A percentile compares a stretch with the other conserved stretches of the same genome.
These are phyloP conservation scores for Paramecium primaurelia DNA, from an alignment of 73 alveolate species.

Conservation along the genomic window DNA sequence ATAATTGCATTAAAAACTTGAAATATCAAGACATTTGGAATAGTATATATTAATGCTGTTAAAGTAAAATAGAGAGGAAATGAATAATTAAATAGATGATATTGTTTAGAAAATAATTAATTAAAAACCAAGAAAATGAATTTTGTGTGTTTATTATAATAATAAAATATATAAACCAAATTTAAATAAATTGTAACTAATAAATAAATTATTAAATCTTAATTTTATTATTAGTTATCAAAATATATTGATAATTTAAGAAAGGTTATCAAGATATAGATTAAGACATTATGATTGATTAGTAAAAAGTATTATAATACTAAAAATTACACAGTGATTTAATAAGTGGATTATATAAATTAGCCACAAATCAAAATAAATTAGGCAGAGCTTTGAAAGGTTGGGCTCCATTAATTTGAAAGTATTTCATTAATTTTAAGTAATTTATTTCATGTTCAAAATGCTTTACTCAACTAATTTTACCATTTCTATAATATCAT, in stretches of 20 bases:
- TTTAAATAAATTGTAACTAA: neutral
- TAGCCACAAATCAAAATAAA: constrained; percentile 87
- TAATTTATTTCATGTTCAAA: constrained; percentile 7
- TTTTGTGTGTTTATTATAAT: neutral
- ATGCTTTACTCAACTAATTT: constrained; percentile 15
- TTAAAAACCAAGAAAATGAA: neutral
- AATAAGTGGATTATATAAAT: neutral
- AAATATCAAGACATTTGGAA: neutral
- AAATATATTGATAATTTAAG: too few species aligned
- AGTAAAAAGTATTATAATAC: too few species aligned
- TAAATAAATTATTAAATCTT: neutral
- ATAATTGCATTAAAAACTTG: neutral
- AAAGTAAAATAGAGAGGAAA: neutral
- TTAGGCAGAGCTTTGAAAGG: constrained; percentile 97
- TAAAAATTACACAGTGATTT: too few species aligned
- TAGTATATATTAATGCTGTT: neutral
- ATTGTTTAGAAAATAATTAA: neutral
- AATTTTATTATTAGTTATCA: too few species aligned
- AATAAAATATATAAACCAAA: neutral
- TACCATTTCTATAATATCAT: constrained; percentile 55
- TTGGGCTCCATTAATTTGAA: constrained; percentile 92
- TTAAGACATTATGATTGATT: too few species aligned
- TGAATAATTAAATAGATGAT: neutral
- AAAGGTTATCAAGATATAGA: too few species aligned
- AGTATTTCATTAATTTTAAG: neutral